phyloP scores from a whole-genome alignment of 2,329 filamentous ascomycete genomes.

The Cyphellophora europaea region DNA sequence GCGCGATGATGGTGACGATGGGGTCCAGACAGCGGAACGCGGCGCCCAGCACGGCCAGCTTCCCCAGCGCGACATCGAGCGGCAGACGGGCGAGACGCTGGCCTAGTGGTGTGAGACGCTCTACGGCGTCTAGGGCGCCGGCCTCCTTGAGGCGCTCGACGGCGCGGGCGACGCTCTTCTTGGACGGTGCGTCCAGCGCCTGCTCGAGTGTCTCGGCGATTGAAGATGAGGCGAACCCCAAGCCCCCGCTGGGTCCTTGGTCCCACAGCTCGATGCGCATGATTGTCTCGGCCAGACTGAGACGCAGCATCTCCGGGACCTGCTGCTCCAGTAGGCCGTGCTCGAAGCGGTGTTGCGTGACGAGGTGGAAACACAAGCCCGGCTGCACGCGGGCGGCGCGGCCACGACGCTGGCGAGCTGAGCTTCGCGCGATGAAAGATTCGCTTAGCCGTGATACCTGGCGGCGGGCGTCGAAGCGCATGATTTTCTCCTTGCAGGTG shows the following conservation, averaged over 20 bases:
- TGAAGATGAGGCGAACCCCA: conserved; percentile 36
- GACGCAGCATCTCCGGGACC: conserved; percentile 87
- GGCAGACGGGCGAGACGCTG: conserved; percentile 79
- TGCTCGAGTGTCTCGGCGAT: conserved; percentile 84
- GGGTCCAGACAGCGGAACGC: conserved; percentile 90
- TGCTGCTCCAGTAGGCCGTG: conserved; percentile 67
- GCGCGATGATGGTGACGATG: conserved; percentile 81
- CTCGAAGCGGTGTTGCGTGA: conserved; percentile 84
- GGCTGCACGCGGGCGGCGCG: conserved; percentile 92
- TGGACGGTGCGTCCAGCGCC: conserved; percentile 80
- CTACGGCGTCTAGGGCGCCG: conserved; percentile 68
- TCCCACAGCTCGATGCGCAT: conserved; percentile 97
- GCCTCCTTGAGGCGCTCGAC: conserved; percentile 92
- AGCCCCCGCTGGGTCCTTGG: no score
- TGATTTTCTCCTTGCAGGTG: conserved; percentile 75
- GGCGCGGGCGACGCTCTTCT: conserved; percentile 86
- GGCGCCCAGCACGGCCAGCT: conserved; percentile 76
- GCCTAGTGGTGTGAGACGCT: conserved; percentile 81
- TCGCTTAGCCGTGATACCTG: conserved; percentile 87
- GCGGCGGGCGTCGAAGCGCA: conserved; percentile 77
- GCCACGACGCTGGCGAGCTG: conserved; percentile 88
- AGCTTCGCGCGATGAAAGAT: conserved; percentile 89
- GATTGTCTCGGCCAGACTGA: conserved; percentile 89
- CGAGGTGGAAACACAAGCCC: conserved; percentile 90
- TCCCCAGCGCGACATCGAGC: conserved; percentile 88